Evolutionary conservation across 257 asterid genomes (phyloP), one percentile per base, ranked within the genome.

Genomic region (Lycium ferocissimum): DNA sequence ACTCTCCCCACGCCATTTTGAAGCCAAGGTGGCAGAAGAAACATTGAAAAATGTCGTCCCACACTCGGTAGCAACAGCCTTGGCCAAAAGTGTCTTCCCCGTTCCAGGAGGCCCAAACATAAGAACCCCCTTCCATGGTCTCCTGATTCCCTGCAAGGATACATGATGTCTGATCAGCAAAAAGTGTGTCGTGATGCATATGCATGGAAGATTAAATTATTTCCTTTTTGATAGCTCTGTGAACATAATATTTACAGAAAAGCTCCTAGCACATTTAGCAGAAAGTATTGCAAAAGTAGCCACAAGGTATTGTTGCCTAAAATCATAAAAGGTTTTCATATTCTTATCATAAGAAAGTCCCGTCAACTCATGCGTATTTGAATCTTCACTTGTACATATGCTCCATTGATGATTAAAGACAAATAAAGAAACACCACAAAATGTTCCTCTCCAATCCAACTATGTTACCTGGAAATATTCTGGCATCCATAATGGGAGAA

Each of bases 61-160:
- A 51, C 99, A 97, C 91, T 97, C 99, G 8, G 99, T 97, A 76
- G 99, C 99, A 61, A 95, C 98, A 58, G 99, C 99, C 93, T 97
- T 97, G 57, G 99, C 99, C 83, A 97, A 94, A 85, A 97, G 99
- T 51, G 99, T 97, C 91, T 97, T 95, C 80, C 99, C 99, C 38
- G 99, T 97, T 88, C 99, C 99, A 63, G 98, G 99, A 69, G 99
- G 98, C 70, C 99, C 99, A 92, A 97, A 97, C 99, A 97, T 97
- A 86, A 97, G 97, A 43, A 97, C 99, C 84, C 99, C 99, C 91
- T 97, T 97, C 98, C 99, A 95, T 3, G 99, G 99, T 91, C 99
- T 95, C 86, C 98, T 93, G 79, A 97, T 97, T 88, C 99, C 99
- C 99, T 97, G 88, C 85, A 86, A 88, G 88, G 57, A 82, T 26